Percentiles rank a stretch among this genome's conserved stretches.
phyloP scores from a whole-genome alignment of 306 rosid genomes.

The Vigna nakashimae region DNA sequence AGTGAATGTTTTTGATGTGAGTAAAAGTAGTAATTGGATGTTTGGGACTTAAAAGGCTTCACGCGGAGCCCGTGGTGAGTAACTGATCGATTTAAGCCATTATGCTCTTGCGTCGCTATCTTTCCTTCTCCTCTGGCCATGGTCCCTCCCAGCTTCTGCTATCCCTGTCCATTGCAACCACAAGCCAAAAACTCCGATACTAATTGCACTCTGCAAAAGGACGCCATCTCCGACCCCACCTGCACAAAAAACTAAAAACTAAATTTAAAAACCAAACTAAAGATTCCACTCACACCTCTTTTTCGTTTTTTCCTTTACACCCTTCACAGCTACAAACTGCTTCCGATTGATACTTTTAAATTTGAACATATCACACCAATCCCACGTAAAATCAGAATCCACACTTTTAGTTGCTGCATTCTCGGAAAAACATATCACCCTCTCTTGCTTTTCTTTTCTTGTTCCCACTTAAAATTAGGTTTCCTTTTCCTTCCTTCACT shows the following conservation, averaged over 20 bases:
- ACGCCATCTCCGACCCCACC: slow-evolving; percentile 47
- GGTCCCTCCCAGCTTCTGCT: slow-evolving; percentile 30
- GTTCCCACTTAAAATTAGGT: background rate
- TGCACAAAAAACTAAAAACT: background rate
- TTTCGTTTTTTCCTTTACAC: slow-evolving; percentile 19
- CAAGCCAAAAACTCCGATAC: slow-evolving; percentile 17
- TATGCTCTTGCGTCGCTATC: slow-evolving; percentile 31
- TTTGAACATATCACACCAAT: slow-evolving; percentile 19
- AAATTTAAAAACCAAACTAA: background rate
- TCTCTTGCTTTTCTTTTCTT: slow-evolving; percentile 17
- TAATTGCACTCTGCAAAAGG: slow-evolving; percentile 20
- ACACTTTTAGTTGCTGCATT: slow-evolving; percentile 27
- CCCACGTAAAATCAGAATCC: background rate
- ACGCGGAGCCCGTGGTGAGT: slow-evolving; percentile 42
- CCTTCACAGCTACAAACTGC: slow-evolving; percentile 20
- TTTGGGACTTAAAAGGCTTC: slow-evolving; percentile 23
- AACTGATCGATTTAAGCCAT: background rate
- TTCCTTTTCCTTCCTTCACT: slow-evolving; percentile 34
- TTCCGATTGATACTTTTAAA: slow-evolving; percentile 34
- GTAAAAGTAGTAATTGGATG: too few relatives aligned
- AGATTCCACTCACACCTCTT: slow-evolving; percentile 54
- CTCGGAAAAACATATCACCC: slow-evolving; percentile 22
- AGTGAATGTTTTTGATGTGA: too few relatives aligned
- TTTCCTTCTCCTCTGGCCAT: slow-evolving; percentile 4
- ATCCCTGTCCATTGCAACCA: background rate